These are phyloP conservation scores for Tricholoma sp. DNA, from an alignment of 768 basidiomycete genomes.

Conservation along the genomic window DNA sequence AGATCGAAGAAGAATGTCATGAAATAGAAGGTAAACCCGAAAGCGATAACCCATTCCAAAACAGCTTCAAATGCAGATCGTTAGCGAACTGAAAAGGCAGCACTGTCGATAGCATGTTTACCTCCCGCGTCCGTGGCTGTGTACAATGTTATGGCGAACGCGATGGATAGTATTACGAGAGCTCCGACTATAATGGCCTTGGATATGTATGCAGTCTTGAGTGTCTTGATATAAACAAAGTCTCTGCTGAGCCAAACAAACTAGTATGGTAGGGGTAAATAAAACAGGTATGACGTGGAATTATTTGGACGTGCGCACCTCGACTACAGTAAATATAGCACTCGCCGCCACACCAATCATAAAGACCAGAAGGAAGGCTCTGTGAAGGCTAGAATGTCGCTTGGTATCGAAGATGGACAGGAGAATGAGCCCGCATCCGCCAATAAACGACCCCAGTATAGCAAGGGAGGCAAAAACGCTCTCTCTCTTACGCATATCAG, in stretches of 20 bases:
- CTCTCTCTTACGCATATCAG: conserved; percentile 55
- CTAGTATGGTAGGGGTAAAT: conserved; percentile 25
- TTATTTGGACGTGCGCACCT: conserved; percentile 35
- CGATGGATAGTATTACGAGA: conserved; percentile 59
- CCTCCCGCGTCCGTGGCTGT: conserved; percentile 44
- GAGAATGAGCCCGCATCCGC: conserved; percentile 60
- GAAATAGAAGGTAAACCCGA: conserved; percentile 70
- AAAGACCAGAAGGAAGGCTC: conserved; percentile 65
- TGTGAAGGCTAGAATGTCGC: conserved; percentile 45
- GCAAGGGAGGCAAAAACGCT: conserved; percentile 51
- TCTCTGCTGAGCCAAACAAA: conserved; percentile 63
- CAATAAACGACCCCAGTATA: conserved; percentile 55
- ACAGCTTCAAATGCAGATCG: conserved; percentile 34
- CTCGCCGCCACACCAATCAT: conserved; percentile 67
- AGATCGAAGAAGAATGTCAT: conserved; percentile 72
- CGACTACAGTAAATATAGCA: conserved; percentile 68
- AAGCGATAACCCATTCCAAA: conserved; percentile 70
- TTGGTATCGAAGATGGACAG: conserved; percentile 71
- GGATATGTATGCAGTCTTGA: conserved; percentile 50
- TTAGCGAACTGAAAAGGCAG: not conserved
- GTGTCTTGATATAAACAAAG: conserved; percentile 35
- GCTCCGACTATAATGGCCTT: conserved; percentile 57
- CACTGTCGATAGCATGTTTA: conserved; percentile 15
- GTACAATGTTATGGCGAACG: conserved; percentile 53
- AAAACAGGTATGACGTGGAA: not conserved